phyloP scores from a whole-genome alignment of 352 stramenopile genomes.

The Globisporangium spiculum region DNA sequence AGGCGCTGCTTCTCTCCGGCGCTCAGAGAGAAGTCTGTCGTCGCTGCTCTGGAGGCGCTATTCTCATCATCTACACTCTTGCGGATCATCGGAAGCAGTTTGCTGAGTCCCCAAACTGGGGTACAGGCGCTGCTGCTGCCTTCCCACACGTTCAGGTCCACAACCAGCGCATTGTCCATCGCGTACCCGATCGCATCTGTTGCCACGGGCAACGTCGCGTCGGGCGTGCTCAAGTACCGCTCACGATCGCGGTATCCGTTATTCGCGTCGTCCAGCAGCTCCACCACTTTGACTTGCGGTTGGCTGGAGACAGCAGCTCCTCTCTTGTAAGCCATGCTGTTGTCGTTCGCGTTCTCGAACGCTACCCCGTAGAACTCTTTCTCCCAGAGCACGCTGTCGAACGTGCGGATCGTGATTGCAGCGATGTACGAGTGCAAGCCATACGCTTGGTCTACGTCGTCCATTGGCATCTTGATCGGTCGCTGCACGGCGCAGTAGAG shows the following conservation, averaged over 20 bases:
- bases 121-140: slow-evolving; percentile 30
- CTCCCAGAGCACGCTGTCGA: slow-evolving; percentile 47
- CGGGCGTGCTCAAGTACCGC: slow-evolving; percentile 26
- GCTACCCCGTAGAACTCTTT: slow-evolving; percentile 46
- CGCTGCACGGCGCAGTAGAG: slow-evolving; percentile 39
- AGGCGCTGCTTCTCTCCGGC: slow-evolving; percentile 14
- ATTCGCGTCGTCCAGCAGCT: slow-evolving; percentile 35
- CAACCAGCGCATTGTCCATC: slow-evolving; percentile 36
- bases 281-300: slow-evolving; percentile 4
- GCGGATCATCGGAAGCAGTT: slow-evolving; percentile 22
- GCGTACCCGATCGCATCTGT: slow-evolving; percentile 43
- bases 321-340: background rate
- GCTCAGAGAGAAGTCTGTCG: slow-evolving; percentile 27
- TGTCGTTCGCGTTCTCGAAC: slow-evolving; percentile 9
- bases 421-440: slow-evolving; percentile 48
- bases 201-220: slow-evolving; percentile 20
- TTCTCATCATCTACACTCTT: background rate
- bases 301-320: background rate
- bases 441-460: slow-evolving; percentile 41
- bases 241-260: slow-evolving; percentile 37
- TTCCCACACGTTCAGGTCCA: slow-evolving; percentile 64
- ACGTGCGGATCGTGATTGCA: slow-evolving; percentile 42
- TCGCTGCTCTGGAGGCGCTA: background rate
- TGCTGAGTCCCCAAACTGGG: slow-evolving; percentile 49
- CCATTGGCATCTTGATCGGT: slow-evolving; percentile 24